Conservation (phyloP, 306 rosid genomes). For the Inga oerstediana region DNA sequence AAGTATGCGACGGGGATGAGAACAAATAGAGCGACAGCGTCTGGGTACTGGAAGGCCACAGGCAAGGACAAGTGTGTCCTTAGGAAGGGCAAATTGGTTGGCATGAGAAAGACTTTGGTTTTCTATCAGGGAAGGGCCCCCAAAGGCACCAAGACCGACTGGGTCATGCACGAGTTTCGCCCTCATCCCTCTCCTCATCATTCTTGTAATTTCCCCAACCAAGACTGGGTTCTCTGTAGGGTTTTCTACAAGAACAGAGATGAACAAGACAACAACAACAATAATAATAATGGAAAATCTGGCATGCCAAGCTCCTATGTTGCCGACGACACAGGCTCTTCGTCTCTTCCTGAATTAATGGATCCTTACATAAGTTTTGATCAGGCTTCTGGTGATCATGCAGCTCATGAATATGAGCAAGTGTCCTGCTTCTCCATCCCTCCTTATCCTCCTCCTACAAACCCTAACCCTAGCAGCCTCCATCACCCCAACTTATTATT, state of each 20-base stretch:
- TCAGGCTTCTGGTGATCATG: conserved; percentile 30
- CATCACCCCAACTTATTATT: neutral
- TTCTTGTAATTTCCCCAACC: conserved; percentile 48
- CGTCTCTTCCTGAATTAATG: conserved; percentile 74
- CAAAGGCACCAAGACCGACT: conserved; percentile 81
- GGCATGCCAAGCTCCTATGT: conserved; percentile 63
- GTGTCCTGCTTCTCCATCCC: conserved; percentile 98
- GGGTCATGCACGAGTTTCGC: conserved; percentile 97
- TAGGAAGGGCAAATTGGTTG: conserved; percentile 61
- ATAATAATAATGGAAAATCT: neutral
- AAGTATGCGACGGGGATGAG: conserved; percentile 88
- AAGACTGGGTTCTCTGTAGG: conserved; percentile 89
- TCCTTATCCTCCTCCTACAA: conserved; percentile 41
- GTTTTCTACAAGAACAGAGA: conserved; percentile 60
- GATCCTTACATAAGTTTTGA: conserved; percentile 79
- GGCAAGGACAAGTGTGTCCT: conserved; percentile 74
- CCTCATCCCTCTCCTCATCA: conserved; percentile 57
- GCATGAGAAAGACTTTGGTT: conserved; percentile 91
- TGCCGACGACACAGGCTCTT: conserved; percentile 41
- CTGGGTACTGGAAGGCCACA: conserved; percentile 96
- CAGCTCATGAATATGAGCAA: conserved; percentile 61
- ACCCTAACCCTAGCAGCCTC: conserved; percentile 41
- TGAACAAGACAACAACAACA: conserved; percentile 22
- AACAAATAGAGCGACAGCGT: conserved; percentile 82
- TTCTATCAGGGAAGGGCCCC: conserved; percentile 96